Conservation (phyloP, 352 stramenopile species). For the Phytophthora fragariaefolia region DNA sequence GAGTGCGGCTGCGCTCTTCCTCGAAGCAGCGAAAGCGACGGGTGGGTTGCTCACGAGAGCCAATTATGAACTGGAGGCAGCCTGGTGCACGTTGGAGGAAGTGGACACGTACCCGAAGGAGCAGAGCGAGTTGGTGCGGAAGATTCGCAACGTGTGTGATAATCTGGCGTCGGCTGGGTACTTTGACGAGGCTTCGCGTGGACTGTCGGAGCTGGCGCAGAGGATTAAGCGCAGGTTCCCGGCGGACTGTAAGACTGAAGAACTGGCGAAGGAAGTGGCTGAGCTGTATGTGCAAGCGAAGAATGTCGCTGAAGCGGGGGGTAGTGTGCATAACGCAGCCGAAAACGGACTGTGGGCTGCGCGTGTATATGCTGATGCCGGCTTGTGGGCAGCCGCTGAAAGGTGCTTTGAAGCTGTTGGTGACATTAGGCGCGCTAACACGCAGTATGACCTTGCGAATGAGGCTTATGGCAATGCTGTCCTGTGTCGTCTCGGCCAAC, state of each 20-base stretch:
- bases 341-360: conserved; percentile 64
- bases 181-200: conserved; percentile 72
- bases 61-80: conserved; percentile 68
- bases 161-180: conserved; percentile 61
- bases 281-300: conserved; percentile 64
- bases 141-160: conserved; percentile 63
- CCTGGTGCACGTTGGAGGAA: conserved; percentile 73
- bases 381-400: conserved; percentile 60
- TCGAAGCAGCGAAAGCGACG: conserved; percentile 53
- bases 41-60: conserved; percentile 46
- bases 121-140: conserved; percentile 46
- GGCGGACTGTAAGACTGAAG: conserved; percentile 45
- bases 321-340: conserved; percentile 50
- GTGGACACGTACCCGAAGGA: conserved; percentile 43
- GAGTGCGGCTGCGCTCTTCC: conserved; percentile 54
- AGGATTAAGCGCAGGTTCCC: conserved; percentile 71
- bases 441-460: conserved; percentile 46
- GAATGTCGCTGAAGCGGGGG: conserved; percentile 60
- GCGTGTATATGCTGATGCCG: conserved; percentile 55
- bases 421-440: conserved; percentile 49
- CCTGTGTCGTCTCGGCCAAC: conserved; percentile 61
- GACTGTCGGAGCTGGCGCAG: conserved; percentile 62
- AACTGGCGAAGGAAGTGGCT: conserved; percentile 46
- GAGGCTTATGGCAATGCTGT: conserved; percentile 69
- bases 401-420: conserved; percentile 63